Base-by-base conservation (phyloP, 306 rosid genomes). In the Fragaria ananassa region DNA sequence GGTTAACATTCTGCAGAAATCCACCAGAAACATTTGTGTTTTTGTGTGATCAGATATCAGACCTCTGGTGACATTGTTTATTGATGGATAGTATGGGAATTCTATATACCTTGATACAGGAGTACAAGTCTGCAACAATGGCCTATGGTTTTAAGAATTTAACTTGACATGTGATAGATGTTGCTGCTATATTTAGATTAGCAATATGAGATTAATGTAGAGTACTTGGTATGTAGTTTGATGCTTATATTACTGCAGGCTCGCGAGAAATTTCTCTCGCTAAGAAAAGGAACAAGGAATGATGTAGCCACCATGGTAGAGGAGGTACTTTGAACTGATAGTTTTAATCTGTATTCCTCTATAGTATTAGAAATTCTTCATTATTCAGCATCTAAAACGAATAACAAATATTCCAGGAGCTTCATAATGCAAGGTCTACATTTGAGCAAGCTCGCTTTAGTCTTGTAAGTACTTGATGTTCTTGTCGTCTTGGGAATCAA, bases 401-500 rank as follows among this genome's bases (percentile, higher is more conserved):
- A 75, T 75, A 72, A 68, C 79, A 82, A 73, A 80, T 81, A 31
- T 83, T 79, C 50, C 87, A 96, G 99, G 99, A 96, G 86, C 99
- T 96, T 84, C 97, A 96, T 86, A 89, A 84, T 82, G 77, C 98
- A 54, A 88, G 99, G 86, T 78, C 99, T 81, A 75, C 91, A 56
- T 96, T 92, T 86, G 99, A 96, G 96, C 98, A 96, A 81, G 86
- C 99, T 74, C 97, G 99, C 76, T 96, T 96, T 87, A 93, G 79
- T 84, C 85, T 96, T 91, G 99, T 96, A 53, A 76, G 86, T 75
- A 19, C 27, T 53, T 67, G 23, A 71, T 53, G 13, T 57, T 81
- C 5, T 53, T 53, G 51, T 71, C 49, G 51, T 45, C 46, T 17
- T 31, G 35, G 68, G 66, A 69, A 64, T 78, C 73, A 56, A 49